phyloP scores from a whole-genome alignment of 2,329 filamentous ascomycete species.

The Corniculantispora saksenae region DNA sequence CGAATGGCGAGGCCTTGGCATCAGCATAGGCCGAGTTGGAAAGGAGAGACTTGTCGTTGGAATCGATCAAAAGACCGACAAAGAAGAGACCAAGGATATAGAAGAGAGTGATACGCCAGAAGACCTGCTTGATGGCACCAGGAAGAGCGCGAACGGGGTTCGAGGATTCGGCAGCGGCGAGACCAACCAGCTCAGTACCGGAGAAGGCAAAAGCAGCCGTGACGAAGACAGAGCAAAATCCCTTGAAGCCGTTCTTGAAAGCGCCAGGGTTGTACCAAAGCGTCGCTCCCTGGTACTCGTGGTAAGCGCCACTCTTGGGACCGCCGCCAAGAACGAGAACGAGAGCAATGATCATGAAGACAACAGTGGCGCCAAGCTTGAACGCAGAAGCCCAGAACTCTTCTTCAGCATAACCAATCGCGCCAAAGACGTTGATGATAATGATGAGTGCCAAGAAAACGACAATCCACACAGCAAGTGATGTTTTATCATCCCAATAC shows the following conservation, averaged over 20 bases:
- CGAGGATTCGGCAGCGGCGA: slow-evolving; percentile 67
- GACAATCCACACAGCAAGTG: slow-evolving; percentile 52
- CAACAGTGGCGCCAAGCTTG: slow-evolving; percentile 57
- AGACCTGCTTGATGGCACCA: slow-evolving; percentile 75
- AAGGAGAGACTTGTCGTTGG: slow-evolving; percentile 46
- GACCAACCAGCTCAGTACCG: slow-evolving; percentile 68
- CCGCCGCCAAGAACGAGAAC: slow-evolving; percentile 60
- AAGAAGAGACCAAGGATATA: slow-evolving; percentile 52
- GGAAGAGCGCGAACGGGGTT: slow-evolving; percentile 73
- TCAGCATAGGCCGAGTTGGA: slow-evolving; percentile 46
- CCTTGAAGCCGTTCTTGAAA: slow-evolving; percentile 70
- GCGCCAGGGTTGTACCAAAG: slow-evolving; percentile 47
- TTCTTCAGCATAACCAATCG: slow-evolving; percentile 54
- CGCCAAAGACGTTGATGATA: slow-evolving; percentile 56
- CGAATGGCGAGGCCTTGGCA: slow-evolving; percentile 48
- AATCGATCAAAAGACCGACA: slow-evolving; percentile 47
- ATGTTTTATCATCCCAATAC: slow-evolving; percentile 52
- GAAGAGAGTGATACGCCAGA: slow-evolving; percentile 55
- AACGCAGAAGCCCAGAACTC: slow-evolving; percentile 58
- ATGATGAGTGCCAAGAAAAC: slow-evolving; percentile 53
- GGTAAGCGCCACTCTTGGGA: slow-evolving; percentile 44
- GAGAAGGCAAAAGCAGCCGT: slow-evolving; percentile 70
- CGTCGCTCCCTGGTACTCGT: slow-evolving; percentile 44
- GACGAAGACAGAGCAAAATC: slow-evolving; percentile 69
- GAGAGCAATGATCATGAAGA: slow-evolving; percentile 64